phyloP scores from a whole-genome alignment of 345 rosid genomes.

The Toxicodendron radicans region DNA sequence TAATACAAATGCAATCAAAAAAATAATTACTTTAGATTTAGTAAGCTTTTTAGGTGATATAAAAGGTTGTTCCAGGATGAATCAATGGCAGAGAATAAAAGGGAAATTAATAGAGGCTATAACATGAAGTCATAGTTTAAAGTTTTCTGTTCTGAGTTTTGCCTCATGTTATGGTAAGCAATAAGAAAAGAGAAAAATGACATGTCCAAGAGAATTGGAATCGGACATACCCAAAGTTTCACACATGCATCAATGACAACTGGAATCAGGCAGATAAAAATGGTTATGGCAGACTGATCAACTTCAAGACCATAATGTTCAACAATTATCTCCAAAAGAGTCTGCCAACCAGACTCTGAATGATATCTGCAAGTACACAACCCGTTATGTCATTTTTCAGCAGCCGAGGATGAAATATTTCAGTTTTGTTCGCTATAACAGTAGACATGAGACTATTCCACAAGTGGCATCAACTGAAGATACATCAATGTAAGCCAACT shows the following conservation, averaged over 20 bases:
- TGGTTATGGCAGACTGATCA: slow-evolving; percentile 61
- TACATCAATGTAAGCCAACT: slow-evolving; percentile 5
- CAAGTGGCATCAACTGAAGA: neutral
- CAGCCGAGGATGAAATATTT: neutral
- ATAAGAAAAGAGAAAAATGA: neutral
- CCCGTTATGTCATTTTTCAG: neutral
- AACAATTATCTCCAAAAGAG: slow-evolving; percentile 64
- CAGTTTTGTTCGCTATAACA: neutral
- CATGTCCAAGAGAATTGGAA: neutral
- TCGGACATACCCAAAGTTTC: slow-evolving; percentile 81
- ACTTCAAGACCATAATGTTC: slow-evolving; percentile 87
- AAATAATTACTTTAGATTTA: no score
- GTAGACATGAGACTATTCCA: neutral
- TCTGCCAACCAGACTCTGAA: slow-evolving; percentile 93
- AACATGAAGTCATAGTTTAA: neutral
- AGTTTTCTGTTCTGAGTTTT: no score
- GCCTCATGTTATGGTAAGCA: neutral
- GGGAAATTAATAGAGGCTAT: no score
- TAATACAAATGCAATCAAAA: no score
- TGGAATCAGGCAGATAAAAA: slow-evolving; percentile 72
- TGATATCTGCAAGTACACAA: slow-evolving; percentile 60
- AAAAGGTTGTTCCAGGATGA: no score
- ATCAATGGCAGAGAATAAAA: no score
- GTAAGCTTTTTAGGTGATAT: no score
- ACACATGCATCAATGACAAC: slow-evolving; percentile 77